Conservation (phyloP, 2,329 filamentous ascomycete genomes). For the Simplicillium aogashimaense region DNA sequence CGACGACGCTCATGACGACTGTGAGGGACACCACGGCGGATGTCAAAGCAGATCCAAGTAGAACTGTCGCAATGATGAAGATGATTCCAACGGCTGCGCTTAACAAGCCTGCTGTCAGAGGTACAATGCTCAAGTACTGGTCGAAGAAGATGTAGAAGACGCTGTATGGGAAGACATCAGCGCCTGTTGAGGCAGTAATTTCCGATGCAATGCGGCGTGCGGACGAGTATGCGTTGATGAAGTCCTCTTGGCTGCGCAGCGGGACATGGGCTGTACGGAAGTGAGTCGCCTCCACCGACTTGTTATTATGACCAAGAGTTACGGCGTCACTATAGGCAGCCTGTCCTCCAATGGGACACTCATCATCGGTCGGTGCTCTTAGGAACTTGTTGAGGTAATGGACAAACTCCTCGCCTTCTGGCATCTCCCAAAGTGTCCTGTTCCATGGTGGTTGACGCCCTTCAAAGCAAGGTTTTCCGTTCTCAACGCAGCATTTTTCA, state of each 20-base stretch:
- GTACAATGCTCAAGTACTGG: constrained; percentile 81
- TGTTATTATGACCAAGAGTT: constrained; percentile 58
- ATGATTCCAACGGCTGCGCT: constrained; percentile 80
- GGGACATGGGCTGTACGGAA: constrained; percentile 88
- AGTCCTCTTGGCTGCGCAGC: constrained; percentile 79
- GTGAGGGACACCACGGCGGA: constrained; percentile 75
- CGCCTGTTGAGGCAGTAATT: constrained; percentile 59
- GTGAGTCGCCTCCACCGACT: constrained; percentile 70
- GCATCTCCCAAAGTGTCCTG: constrained; percentile 82
- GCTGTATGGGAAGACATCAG: constrained; percentile 90
- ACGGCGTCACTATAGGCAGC: constrained; percentile 81
- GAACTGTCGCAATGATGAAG: constrained; percentile 64
- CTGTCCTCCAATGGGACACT: constrained; percentile 80
- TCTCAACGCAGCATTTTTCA: constrained; percentile 62
- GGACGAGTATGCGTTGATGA: constrained; percentile 82
- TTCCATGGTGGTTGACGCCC: constrained; percentile 77
- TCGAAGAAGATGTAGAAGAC: constrained; percentile 99
- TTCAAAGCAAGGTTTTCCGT: constrained; percentile 67
- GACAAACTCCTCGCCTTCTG: constrained; percentile 83
- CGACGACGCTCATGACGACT: constrained; percentile 85
- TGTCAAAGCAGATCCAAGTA: constrained; percentile 77
- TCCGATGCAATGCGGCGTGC: constrained; percentile 79
- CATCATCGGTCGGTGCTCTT: constrained; percentile 64
- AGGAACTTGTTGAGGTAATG: constrained; percentile 80
- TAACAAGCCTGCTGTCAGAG: constrained; percentile 68